Percentiles rank a stretch among this genome's conserved stretches.
Conservation (phyloP, 176 grass and related monocot genomes). For the Areca catechu region DNA sequence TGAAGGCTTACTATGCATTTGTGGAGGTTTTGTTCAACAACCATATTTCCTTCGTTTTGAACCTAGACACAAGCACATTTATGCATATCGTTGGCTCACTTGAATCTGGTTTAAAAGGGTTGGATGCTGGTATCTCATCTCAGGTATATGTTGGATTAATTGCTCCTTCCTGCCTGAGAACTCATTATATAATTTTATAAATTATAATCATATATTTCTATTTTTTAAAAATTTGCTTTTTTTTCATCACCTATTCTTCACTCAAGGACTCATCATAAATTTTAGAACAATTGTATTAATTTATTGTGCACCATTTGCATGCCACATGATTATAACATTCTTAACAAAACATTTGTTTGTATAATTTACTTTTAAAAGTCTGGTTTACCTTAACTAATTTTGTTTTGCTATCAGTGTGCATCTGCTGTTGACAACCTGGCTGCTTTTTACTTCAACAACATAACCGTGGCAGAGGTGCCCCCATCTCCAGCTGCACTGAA, state of each 20-base stretch:
- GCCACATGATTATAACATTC: too few species aligned
- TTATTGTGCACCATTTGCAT: too few species aligned
- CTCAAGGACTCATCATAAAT: too few species aligned
- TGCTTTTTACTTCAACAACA: conserved; percentile 91
- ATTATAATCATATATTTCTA: too few species aligned
- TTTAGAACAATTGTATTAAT: too few species aligned
- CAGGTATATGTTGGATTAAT: conserved; percentile 38
- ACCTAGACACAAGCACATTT: conserved; percentile 79
- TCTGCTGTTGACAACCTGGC: conserved; percentile 92
- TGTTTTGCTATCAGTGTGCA: conserved; percentile 54
- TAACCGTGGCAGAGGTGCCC: conserved; percentile 56
- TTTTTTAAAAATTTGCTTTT: too few species aligned
- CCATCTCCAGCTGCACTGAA: conserved; percentile 82
- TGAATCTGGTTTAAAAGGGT: conserved; percentile 94
- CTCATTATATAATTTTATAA: too few species aligned
- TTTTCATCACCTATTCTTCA: too few species aligned
- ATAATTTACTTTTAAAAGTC: too few species aligned
- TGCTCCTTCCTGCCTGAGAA: too few species aligned
- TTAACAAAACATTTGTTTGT: too few species aligned
- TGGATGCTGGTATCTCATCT: conserved; percentile 92
- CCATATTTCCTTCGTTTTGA: conserved; percentile 87
- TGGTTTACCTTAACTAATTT: too few species aligned
- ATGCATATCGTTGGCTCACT: conserved; percentile 88
- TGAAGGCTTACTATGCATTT: conserved; percentile 89
- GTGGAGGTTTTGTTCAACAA: conserved; percentile 93